phyloP scores from a whole-genome alignment of 1,284 basidiomycete genomes.

The Ustilago esculenta region DNA sequence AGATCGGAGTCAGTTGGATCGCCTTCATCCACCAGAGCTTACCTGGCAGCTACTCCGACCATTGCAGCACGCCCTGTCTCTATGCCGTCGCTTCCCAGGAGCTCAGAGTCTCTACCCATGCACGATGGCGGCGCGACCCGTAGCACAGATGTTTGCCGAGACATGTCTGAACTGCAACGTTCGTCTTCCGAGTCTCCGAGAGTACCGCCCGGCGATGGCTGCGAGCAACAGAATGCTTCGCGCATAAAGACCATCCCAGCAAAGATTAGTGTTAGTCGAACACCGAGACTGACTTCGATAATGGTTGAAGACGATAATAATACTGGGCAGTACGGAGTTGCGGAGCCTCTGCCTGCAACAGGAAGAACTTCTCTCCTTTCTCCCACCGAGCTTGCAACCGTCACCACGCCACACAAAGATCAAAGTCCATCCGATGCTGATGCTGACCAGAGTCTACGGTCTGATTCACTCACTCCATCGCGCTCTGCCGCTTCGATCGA shows the following conservation, averaged over 20 bases:
- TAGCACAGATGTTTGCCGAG: too few species aligned
- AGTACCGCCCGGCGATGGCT: too few species aligned
- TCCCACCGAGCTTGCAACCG: background rate
- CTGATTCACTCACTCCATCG: constrained; percentile 6
- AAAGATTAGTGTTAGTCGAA: background rate
- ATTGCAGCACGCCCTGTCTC: too few species aligned
- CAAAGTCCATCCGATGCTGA: background rate
- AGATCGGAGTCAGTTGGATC: background rate
- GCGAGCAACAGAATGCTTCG: too few species aligned
- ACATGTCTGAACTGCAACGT: too few species aligned
- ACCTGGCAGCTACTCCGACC: background rate
- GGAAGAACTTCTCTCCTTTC: background rate
- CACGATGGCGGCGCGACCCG: too few species aligned
- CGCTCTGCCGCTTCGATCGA: constrained; percentile 8
- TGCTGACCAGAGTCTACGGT: constrained; percentile 5
- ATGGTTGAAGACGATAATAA: background rate
- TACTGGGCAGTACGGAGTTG: too few species aligned
- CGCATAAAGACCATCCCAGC: too few species aligned
- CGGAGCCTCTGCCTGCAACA: too few species aligned
- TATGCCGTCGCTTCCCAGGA: too few species aligned
- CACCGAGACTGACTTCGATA: background rate
- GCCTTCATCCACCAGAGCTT: background rate
- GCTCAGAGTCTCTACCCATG: too few species aligned
- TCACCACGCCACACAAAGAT: constrained; percentile 1
- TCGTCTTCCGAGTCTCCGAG: too few species aligned